A percentile compares a stretch with the other conserved stretches of the same genome.
Conservation (phyloP, 1,284 basidiomycete species). For the Exobasidium cylindrosporum region DNA sequence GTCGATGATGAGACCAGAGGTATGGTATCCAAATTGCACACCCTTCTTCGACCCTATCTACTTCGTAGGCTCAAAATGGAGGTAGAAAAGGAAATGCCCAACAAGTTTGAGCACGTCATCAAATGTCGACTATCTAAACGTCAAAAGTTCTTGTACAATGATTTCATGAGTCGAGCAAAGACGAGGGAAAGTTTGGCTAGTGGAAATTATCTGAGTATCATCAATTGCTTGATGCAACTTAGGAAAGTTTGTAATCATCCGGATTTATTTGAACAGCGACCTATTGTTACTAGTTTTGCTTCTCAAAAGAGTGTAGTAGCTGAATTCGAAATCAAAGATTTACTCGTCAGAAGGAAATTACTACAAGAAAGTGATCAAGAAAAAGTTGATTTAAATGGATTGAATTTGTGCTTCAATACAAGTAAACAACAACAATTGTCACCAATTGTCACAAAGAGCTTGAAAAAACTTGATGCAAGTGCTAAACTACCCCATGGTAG, state of each 20-base stretch:
- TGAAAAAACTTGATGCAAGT: constrained; percentile 70
- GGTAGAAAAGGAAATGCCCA: constrained; percentile 91
- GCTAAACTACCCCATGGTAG: constrained; percentile 62
- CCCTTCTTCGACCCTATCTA: constrained; percentile 86
- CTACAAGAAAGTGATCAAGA: constrained; percentile 60
- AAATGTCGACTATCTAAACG: constrained; percentile 89
- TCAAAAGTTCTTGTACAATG: constrained; percentile 94
- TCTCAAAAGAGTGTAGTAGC: constrained; percentile 76
- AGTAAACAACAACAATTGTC: constrained; percentile 59
- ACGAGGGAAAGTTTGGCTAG: constrained; percentile 81
- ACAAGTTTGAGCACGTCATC: constrained; percentile 90
- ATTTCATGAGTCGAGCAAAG: constrained; percentile 90
- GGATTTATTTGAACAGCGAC: constrained; percentile 89
- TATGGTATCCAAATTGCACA: constrained; percentile 85
- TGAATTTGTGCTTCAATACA: constrained; percentile 65
- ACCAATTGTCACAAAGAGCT: constrained; percentile 62
- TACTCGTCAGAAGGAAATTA: constrained; percentile 74
- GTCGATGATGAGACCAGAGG: constrained; percentile 80
- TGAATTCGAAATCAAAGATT: constrained; percentile 82
- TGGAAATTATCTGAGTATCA: constrained; percentile 76
- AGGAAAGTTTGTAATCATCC: constrained; percentile 78
- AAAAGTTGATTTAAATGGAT: constrained; percentile 64
- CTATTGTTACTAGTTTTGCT: constrained; percentile 86
- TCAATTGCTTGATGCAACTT: constrained; percentile 95
- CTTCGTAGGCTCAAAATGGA: constrained; percentile 90